Evolutionary conservation across 106 monocot genomes (phyloP).

Genomic region (Dioscorea zingiberensis): DNA sequence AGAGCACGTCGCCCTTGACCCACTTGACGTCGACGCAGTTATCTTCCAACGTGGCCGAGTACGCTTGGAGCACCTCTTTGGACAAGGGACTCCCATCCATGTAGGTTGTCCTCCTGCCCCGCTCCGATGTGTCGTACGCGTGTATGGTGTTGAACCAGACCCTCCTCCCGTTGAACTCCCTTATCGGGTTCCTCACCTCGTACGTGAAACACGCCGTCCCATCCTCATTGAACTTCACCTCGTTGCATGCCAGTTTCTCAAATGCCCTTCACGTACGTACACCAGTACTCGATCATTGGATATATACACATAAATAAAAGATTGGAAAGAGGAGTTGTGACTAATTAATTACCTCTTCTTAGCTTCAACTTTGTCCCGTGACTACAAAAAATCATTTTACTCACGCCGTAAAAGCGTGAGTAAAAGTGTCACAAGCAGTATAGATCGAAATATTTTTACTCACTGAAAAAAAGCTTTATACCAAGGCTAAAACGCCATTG

Average conservation of each 20-base stretch:
- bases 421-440: no score
- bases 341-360: no score
- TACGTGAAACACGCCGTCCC: constrained; percentile 19
- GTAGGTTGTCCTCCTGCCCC: constrained; percentile 1
- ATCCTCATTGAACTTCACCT: constrained; percentile 11
- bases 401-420: no score
- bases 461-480: no score
- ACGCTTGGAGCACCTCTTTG: background rate
- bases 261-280: constrained; percentile 5
- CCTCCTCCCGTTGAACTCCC: constrained; percentile 6
- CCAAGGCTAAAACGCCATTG: no score
- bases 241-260: constrained; percentile 3
- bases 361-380: no score
- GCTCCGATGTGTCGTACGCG: background rate
- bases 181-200: constrained; percentile 17
- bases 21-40: constrained; percentile 22
- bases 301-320: no score
- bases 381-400: no score
- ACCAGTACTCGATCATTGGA: no score
- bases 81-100: constrained; percentile 18
- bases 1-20: constrained; percentile 24
- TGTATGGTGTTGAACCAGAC: constrained; percentile 14
- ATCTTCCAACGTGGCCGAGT: constrained; percentile 12
- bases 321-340: no score
- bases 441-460: no score